Conservation (phyloP, 2,329 filamentous ascomycete genomes). For the Chaetomium olivaceum region DNA sequence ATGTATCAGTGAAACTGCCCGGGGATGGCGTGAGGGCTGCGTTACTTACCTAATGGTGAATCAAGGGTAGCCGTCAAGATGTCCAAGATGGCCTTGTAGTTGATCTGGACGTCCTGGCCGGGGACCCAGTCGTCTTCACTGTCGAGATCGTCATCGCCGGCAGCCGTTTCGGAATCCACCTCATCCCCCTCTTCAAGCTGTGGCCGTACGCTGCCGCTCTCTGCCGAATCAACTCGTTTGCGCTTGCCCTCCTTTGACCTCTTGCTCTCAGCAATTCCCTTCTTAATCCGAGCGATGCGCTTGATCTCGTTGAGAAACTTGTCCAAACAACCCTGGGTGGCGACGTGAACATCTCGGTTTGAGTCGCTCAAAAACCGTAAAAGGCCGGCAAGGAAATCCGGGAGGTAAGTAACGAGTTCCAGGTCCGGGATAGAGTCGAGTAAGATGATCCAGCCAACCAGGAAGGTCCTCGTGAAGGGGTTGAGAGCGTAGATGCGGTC, state of each 20-base stretch:
- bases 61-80: conserved; percentile 89
- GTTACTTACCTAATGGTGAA: conserved; percentile 66
- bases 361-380: conserved; percentile 90
- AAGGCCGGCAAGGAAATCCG: conserved; percentile 85
- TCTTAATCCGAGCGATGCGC: conserved; percentile 88
- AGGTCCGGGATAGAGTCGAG: conserved; percentile 96
- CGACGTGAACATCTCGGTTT: conserved; percentile 91
- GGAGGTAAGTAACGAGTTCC: conserved; percentile 88
- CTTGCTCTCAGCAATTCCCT: conserved; percentile 83
- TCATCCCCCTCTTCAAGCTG: conserved; percentile 63
- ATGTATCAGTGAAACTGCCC: conserved; percentile 25
- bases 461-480: conserved; percentile 89
- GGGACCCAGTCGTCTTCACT: conserved; percentile 95
- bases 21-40: not conserved
- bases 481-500: conserved; percentile 94
- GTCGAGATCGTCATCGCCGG: conserved; percentile 60
- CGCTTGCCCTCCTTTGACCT: conserved; percentile 68
- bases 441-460: conserved; percentile 93
- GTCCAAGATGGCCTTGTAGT: conserved; percentile 86
- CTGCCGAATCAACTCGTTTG: conserved; percentile 69
- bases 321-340: conserved; percentile 84
- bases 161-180: conserved; percentile 57
- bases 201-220: conserved; percentile 61
- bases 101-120: conserved; percentile 93
- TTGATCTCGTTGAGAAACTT: conserved; percentile 92